phyloP scores from a whole-genome alignment of 164 flowering plant genomes.

The Nymphaea colorata region DNA sequence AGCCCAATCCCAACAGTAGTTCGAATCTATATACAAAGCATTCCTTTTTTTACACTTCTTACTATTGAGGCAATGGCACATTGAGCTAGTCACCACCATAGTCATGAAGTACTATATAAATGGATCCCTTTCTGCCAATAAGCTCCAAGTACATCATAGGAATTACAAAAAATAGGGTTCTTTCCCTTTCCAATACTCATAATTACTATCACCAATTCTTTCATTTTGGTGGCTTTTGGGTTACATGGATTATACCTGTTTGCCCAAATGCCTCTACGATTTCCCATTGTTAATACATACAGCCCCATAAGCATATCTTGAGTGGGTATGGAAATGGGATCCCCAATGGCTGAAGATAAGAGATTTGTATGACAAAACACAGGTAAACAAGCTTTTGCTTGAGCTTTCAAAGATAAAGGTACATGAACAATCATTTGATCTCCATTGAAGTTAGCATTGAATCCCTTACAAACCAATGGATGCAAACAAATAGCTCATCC shows the following conservation, averaged over 20 bases:
- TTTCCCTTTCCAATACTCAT: conserved; percentile 4
- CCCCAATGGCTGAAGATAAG: not conserved
- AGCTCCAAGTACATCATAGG: conserved; percentile 8
- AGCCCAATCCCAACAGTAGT: no score
- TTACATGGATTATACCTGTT: conserved; percentile 7
- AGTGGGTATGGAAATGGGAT: not conserved
- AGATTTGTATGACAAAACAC: conserved; percentile 5
- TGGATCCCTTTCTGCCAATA: conserved; percentile 7
- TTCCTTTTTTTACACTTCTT: conserved; percentile 1
- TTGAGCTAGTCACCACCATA: conserved; percentile 1
- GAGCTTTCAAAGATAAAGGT: conserved; percentile 20
- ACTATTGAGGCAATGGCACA: not conserved
- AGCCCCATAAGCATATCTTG: conserved; percentile 1
- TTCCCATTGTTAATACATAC: conserved; percentile 1
- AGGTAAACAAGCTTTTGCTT: conserved; percentile 11
- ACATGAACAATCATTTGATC: conserved; percentile 17
- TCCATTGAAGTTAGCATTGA: conserved; percentile 6
- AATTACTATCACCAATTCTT: conserved; percentile 1
- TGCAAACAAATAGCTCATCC: not conserved
- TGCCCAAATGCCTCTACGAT: conserved; percentile 4
- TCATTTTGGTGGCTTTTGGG: conserved; percentile 2
- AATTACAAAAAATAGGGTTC: conserved; percentile 6
- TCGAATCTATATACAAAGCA: conserved; percentile 1
- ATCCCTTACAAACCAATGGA: not conserved
- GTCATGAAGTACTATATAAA: conserved; percentile 11